Percentiles rank a stretch among this genome's conserved stretches.
Evolutionary conservation across 306 rosid genomes (phyloP).

Genomic region (Fragaria vesca): DNA sequence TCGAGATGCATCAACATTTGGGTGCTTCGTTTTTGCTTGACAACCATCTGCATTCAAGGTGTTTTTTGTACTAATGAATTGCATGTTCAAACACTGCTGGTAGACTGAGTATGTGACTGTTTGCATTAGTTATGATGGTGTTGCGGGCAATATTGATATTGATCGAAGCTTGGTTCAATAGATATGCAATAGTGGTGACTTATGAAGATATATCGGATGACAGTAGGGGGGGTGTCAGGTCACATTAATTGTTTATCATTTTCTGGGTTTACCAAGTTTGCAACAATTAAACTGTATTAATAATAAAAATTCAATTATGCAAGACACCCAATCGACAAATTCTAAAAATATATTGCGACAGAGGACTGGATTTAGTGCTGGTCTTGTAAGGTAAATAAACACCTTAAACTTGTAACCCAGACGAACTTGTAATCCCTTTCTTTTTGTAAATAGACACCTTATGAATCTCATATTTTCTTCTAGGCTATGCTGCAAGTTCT

Average conservation of each 20-base stretch:
- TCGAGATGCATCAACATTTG: background rate
- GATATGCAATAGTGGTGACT: background rate
- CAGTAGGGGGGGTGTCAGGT: background rate
- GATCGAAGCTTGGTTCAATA: background rate
- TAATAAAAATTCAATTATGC: background rate
- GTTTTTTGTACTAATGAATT: background rate
- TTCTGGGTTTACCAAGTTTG: background rate
- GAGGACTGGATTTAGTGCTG: background rate
- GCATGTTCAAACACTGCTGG: background rate
- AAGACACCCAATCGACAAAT: background rate
- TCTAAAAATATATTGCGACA: background rate
- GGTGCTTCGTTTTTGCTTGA: slow-evolving; percentile 23
- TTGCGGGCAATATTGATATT: background rate
- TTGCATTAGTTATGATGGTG: background rate
- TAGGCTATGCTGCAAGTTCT: slow-evolving; percentile 20
- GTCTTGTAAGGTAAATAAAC: background rate
- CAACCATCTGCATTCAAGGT: background rate
- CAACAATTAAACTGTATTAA: background rate
- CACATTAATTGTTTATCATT: background rate
- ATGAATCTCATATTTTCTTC: slow-evolving; percentile 10
- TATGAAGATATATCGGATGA: background rate
- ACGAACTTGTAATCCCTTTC: background rate
- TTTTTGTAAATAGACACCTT: background rate
- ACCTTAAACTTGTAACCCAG: background rate
- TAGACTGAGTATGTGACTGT: background rate